Evolutionary conservation across 805 yeast genomes (phyloP), one percentile per base, ranked within the genome.

Genomic region (Wickerhamomyces chaumierensis): DNA sequence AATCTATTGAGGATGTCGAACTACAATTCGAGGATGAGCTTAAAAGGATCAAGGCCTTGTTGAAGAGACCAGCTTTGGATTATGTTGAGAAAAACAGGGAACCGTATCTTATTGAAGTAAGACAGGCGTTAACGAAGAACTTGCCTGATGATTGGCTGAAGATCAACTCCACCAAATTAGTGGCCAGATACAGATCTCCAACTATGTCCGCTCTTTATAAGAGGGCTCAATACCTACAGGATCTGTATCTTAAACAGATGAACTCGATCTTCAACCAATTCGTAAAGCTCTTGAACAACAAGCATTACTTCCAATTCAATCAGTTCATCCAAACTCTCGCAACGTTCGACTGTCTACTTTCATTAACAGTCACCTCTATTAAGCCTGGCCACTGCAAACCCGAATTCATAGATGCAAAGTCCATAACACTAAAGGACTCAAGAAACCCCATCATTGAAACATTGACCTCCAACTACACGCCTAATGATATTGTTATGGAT

Each of bases 391-490:
- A 87, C 39, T 73, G 71, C 0, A 61, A 85, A 39, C 98, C 98
- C 0, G 59, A 48, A 5, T 62, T 90, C 29, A 70, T 71, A 19
- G 62, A 71, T 11, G 59, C 73, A 2, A 63, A 67, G 1, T 58
- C 55, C 18, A 63, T 81, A 7, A 61, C 68, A 1, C 68, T 87
- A 7, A 52, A 55, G 2, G 71, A 68, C 0, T 96, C 96, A 0
- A 66, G 96, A 18, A 96, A 92, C 57, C 60, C 85, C n/a, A 85
- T 86, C 19, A 96, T 90, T 5, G 96, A 88, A 53, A 40, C 47
- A n/a, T 59, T 82, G 29, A 40, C 41, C n/a, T 33, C 38, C 11
- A 34, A 20, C 2, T 47, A 48, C 32, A 88, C 92, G 48, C 87
- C 94, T 37, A 78, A 96, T 11, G 87, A 88, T 53, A 95, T 90